Conservation (phyloP, 345 rosid genomes). For the Nephelium lappaceum region DNA sequence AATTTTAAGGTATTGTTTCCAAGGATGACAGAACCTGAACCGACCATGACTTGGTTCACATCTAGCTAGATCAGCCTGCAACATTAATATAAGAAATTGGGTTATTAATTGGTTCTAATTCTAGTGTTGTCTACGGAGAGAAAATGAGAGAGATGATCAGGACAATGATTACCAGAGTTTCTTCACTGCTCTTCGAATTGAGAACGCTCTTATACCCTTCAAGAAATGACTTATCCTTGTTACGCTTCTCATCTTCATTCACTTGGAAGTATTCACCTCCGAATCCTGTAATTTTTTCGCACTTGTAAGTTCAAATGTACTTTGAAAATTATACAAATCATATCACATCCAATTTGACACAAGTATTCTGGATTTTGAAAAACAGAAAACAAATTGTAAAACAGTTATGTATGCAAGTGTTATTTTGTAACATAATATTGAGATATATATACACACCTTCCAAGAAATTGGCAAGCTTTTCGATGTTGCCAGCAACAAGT, state of each 20-base stretch:
- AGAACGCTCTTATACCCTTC: slow-evolving; percentile 37
- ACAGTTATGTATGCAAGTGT: too few species aligned
- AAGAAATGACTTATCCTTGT: slow-evolving; percentile 18
- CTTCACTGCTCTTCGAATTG: slow-evolving; percentile 38
- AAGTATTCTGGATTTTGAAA: too few species aligned
- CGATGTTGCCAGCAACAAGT: slow-evolving; percentile 18
- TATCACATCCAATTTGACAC: too few species aligned
- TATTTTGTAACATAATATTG: too few species aligned
- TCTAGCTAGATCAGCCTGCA: slow-evolving; percentile 45
- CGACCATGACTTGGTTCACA: slow-evolving; percentile 60
- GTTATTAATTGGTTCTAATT: neutral
- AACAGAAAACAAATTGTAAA: too few species aligned
- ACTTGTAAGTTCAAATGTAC: too few species aligned
- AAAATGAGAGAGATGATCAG: neutral
- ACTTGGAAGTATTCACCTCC: slow-evolving; percentile 22
- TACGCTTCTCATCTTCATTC: neutral
- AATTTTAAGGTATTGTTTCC: slow-evolving; percentile 45
- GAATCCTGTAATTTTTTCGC: slow-evolving; percentile 18
- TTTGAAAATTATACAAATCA: too few species aligned
- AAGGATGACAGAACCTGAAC: slow-evolving; percentile 48
- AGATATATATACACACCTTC: slow-evolving; percentile 25
- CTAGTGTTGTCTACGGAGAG: neutral
- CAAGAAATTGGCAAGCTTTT: slow-evolving; percentile 34
- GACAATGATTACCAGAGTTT: slow-evolving; percentile 26
- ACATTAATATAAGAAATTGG: neutral